Base-by-base conservation (phyloP, 2,329 filamentous ascomycete genomes). In the Fusarium clavum region DNA sequence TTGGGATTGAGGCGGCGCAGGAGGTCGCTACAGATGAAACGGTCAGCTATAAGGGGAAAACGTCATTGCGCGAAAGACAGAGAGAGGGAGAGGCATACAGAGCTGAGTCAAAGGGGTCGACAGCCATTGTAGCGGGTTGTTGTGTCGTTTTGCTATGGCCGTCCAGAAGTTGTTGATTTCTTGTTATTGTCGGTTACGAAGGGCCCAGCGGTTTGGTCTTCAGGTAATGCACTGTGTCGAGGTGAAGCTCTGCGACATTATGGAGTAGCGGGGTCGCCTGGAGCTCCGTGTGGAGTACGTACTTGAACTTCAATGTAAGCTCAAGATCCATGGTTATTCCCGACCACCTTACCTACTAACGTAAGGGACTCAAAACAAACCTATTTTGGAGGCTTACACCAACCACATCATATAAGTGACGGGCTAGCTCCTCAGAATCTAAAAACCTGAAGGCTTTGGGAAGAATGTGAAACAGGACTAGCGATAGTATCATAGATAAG, bases 1-100 rank as follows among this genome's bases (percentile, higher is more conserved):
- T 97, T 97, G 45, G 96, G 96, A 84, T 97, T 97, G 69, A 99
- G 92, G 71, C 96, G 96, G 76, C 96, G 95, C 82, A 99, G 95
- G 79, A 99, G 94, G 86, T 99, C 96, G 78, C 96, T 98, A 16
- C 18, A n/a, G 20, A 20, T 25, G 52, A 40, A 54, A 63, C 48
- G 41, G 66, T 63, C 54, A 73, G 67, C 64, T 57, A 34, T 34
- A 49, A 54, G 40, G 46, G 44, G 45, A 43, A 48, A 49, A 38
- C 46, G 51, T 56, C 30, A 52, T 54, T 51, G 67, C 25, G 47
- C 32, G 43, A 40, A 24, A 38, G 27, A 14, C 29, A 38, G n/a
- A n/a, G 6, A n/a, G 18, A n/a, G 34, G 34, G 53, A 59, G 41
- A 43, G 54, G 51, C 90, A 81, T 86, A 93, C 91, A 94, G 88